These are phyloP conservation scores for Podospora australis DNA, from an alignment of 495 filamentous ascomycete genomes.

Conservation along the genomic window DNA sequence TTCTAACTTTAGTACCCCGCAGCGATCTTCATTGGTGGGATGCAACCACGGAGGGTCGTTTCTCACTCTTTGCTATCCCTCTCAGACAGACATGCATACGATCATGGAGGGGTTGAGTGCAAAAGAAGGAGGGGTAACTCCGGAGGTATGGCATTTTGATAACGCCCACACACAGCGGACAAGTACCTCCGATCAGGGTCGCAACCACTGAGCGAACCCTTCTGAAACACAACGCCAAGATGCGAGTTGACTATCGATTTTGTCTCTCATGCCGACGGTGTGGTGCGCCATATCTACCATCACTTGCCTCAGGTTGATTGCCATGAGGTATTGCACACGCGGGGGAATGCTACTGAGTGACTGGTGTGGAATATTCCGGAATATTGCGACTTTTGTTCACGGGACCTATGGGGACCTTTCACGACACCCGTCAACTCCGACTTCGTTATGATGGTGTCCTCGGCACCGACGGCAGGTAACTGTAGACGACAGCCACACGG, in stretches of 20 bases:
- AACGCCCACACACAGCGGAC: neutral
- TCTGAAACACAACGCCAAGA: neutral
- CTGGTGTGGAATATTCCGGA: neutral
- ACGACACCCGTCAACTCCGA: too few species aligned
- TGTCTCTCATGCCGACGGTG: neutral
- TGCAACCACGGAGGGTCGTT: neutral
- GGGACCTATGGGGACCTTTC: too few species aligned
- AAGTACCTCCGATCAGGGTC: neutral
- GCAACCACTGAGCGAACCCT: too few species aligned
- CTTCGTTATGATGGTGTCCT: too few species aligned
- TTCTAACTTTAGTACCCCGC: neutral
- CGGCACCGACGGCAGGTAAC: too few species aligned
- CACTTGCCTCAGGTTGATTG: neutral
- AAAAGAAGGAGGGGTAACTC: neutral
- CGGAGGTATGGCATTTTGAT: neutral
- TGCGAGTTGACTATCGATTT: neutral
- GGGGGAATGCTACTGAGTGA: neutral
- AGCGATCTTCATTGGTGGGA: neutral
- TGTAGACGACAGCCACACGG: too few species aligned
- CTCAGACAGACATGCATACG: too few species aligned
- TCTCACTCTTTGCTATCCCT: neutral
- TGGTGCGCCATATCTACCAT: neutral
- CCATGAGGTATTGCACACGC: neutral
- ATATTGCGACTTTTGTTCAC: neutral
- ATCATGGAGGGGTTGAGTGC: neutral